A percentile compares a stretch with the other conserved stretches of the same genome.
phyloP scores from a whole-genome alignment of 1,284 basidiomycete species.

The Grifola frondosa region DNA sequence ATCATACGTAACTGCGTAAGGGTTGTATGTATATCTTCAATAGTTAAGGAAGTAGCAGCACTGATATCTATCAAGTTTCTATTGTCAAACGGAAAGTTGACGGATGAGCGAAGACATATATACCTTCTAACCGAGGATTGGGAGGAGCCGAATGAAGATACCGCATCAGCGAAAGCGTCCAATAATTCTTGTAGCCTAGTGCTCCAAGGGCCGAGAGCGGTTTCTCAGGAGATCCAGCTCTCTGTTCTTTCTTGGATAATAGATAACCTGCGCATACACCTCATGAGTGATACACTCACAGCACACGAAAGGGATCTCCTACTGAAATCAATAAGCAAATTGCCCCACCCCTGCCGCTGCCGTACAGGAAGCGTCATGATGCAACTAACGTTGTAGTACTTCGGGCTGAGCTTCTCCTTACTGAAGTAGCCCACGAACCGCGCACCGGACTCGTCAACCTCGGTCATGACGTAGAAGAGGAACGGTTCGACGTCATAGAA shows the following conservation, averaged over 20 bases:
- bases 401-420: constrained; percentile 96
- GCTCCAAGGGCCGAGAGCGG: constrained; percentile 89
- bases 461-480: constrained; percentile 97
- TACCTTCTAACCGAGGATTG: constrained; percentile 74
- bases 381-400: constrained; percentile 97
- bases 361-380: constrained; percentile 98
- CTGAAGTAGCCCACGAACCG: constrained; percentile 98
- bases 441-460: constrained; percentile 86
- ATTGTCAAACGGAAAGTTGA: constrained; percentile 6
- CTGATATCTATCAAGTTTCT: constrained; percentile 69
- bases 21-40: constrained; percentile 83
- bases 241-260: constrained; percentile 91
- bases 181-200: constrained; percentile 93
- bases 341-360: constrained; percentile 94
- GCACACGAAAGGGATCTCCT: constrained; percentile 38
- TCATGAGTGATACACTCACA: constrained; percentile 3
- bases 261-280: constrained; percentile 73
- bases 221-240: constrained; percentile 89
- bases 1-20: constrained; percentile 84
- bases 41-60: constrained; percentile 84
- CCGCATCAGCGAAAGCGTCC: constrained; percentile 89
- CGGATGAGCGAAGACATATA: constrained; percentile 24
- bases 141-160: constrained; percentile 68
- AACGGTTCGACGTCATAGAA: constrained; percentile 99
- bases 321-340: constrained; percentile 96